phyloP scores from a whole-genome alignment of 345 rosid genomes.

The Passiflora organensis region DNA sequence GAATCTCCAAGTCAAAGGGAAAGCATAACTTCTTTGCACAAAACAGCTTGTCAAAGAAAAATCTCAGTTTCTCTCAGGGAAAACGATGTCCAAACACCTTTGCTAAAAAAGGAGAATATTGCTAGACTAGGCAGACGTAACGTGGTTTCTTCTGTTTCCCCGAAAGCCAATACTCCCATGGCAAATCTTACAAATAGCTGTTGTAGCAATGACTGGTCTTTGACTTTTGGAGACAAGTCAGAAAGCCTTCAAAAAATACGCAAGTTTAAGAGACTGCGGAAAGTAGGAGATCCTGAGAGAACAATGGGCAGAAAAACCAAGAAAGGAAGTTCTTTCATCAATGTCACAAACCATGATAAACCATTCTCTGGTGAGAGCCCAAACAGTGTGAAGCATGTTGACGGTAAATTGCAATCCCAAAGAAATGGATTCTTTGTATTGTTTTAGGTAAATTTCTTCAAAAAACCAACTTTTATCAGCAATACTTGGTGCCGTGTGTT shows the following conservation, averaged over 20 bases:
- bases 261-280: conserved; percentile 76
- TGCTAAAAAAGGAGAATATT: conserved; percentile 16
- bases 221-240: conserved; percentile 53
- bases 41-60: conserved; percentile 12
- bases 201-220: conserved; percentile 56
- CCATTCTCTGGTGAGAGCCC: conserved; percentile 15
- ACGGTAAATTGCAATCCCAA: conserved; percentile 40
- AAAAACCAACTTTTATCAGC: conserved; percentile 4
- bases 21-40: conserved; percentile 17
- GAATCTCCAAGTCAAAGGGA: conserved; percentile 25
- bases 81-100: conserved; percentile 27
- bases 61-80: conserved; percentile 15
- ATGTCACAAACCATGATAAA: neutral
- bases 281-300: conserved; percentile 43
- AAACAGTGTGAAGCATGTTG: conserved; percentile 25
- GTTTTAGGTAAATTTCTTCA: neutral
- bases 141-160: conserved; percentile 31
- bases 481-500: conserved; percentile 16
- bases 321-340: conserved; percentile 28
- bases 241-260: conserved; percentile 34
- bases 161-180: conserved; percentile 32
- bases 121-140: conserved; percentile 21
- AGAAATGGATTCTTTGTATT: neutral
- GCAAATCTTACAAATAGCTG: conserved; percentile 28
- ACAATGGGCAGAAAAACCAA: conserved; percentile 13